phyloP scores from a whole-genome alignment of 2,329 filamentous ascomycete species.

The Trichoderma sp. region DNA sequence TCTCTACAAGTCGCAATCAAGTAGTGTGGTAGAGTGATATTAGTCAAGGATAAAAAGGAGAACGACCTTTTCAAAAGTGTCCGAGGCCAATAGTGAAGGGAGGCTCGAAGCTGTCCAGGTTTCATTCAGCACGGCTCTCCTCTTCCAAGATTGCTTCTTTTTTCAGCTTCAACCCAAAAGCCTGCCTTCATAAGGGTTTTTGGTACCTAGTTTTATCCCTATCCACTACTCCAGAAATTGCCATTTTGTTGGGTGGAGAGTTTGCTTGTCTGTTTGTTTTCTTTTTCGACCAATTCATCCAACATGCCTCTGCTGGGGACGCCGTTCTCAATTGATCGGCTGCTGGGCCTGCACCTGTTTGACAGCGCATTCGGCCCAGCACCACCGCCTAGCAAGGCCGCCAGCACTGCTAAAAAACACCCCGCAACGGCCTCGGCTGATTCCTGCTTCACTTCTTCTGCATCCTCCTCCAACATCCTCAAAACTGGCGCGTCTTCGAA shows the following conservation, averaged over 20 bases:
- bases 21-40: neutral
- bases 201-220: neutral
- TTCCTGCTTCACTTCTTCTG: neutral
- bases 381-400: slow-evolving; percentile 9
- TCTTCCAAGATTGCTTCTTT: neutral
- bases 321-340: slow-evolving; percentile 18
- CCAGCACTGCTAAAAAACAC: slow-evolving; percentile 18
- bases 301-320: slow-evolving; percentile 18
- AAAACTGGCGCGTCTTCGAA: neutral
- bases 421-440: slow-evolving; percentile 8
- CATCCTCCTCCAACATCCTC: neutral
- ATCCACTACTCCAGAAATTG: neutral
- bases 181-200: too few relatives aligned
- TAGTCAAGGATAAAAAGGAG: neutral
- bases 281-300: neutral
- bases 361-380: slow-evolving; percentile 16
- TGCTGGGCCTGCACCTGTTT: slow-evolving; percentile 25
- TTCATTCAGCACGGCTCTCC: neutral
- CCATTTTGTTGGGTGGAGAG: neutral
- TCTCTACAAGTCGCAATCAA: neutral
- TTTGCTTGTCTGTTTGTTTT: neutral
- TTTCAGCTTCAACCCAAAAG: neutral
- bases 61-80: neutral
- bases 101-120: neutral
- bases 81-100: neutral